These are phyloP conservation scores for Phytophthora kernoviae DNA, from an alignment of 352 stramenopile genomes.

Conservation along the genomic window DNA sequence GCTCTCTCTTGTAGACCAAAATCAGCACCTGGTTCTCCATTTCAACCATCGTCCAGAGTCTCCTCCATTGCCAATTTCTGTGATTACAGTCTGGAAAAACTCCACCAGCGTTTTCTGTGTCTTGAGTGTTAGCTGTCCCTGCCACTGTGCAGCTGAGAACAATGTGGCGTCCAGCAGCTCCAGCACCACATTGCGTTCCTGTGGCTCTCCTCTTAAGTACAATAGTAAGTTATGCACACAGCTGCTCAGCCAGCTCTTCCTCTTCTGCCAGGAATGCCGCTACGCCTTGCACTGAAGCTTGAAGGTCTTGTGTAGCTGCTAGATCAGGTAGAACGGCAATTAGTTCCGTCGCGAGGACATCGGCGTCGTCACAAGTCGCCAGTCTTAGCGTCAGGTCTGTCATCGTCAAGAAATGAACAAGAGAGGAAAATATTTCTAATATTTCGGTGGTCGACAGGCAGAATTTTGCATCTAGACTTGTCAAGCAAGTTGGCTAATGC, in stretches of 20 bases:
- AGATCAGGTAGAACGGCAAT: slow-evolving; percentile 4
- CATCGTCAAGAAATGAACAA: slow-evolving; percentile 6
- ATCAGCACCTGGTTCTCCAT: slow-evolving; percentile 30
- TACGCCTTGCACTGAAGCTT: slow-evolving; percentile 18
- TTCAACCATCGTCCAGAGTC: slow-evolving; percentile 28
- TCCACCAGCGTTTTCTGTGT: slow-evolving; percentile 11
- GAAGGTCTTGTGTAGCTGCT: slow-evolving; percentile 4
- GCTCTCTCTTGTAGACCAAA: slow-evolving; percentile 18
- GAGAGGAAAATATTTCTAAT: too few relatives aligned
- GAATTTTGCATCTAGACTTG: too few relatives aligned
- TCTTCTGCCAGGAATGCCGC: slow-evolving; percentile 23
- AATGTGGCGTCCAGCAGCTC: slow-evolving; percentile 29
- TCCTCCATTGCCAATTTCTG: slow-evolving; percentile 16
- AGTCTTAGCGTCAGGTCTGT: slow-evolving; percentile 11
- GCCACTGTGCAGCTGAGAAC: slow-evolving; percentile 4
- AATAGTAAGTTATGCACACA: slow-evolving; percentile 19
- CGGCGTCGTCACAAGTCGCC: slow-evolving; percentile 18
- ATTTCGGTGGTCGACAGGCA: too few relatives aligned
- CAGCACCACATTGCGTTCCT: slow-evolving; percentile 11
- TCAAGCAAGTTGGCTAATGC: too few relatives aligned
- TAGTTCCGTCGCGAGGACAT: slow-evolving; percentile 17
- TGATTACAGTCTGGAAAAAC: slow-evolving; percentile 20
- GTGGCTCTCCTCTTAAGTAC: slow-evolving; percentile 17
- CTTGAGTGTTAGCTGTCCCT: slow-evolving; percentile 2
- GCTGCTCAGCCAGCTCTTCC: slow-evolving; percentile 16